phyloP scores from a whole-genome alignment of 1,284 basidiomycete genomes.

The Kalmanozyma brasiliensis region DNA sequence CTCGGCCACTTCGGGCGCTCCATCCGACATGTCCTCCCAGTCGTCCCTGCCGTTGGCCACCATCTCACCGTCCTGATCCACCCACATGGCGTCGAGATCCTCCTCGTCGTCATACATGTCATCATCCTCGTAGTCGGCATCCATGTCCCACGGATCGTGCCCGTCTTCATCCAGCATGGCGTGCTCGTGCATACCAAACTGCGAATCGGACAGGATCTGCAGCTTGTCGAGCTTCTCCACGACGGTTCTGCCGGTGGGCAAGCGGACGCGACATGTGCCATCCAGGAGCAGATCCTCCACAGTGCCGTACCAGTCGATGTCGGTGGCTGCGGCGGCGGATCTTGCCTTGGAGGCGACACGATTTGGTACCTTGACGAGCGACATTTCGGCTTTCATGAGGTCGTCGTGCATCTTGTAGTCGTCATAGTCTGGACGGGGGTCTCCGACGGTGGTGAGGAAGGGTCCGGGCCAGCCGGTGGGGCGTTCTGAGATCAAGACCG shows the following conservation, averaged over 20 bases:
- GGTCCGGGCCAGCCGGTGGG: slow-evolving; percentile 73
- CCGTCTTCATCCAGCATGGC: slow-evolving; percentile 18
- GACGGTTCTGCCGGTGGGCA: slow-evolving; percentile 65
- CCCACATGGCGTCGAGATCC: slow-evolving; percentile 34
- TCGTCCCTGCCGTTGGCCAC: slow-evolving; percentile 47
- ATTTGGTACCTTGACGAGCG: slow-evolving; percentile 5
- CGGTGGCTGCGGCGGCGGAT: slow-evolving; percentile 26
- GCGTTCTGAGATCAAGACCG: slow-evolving; percentile 77
- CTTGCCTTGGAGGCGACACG: slow-evolving; percentile 4
- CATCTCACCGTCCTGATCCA: slow-evolving; percentile 56
- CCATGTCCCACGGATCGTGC: slow-evolving; percentile 27
- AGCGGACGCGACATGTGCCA: slow-evolving; percentile 66
- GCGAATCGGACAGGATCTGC: slow-evolving; percentile 40
- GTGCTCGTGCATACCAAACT: slow-evolving; percentile 47
- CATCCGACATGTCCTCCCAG: slow-evolving; percentile 59
- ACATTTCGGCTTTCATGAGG: slow-evolving; percentile 33
- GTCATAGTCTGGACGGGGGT: slow-evolving; percentile 37
- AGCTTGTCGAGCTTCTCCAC: slow-evolving; percentile 51
- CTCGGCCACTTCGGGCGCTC: slow-evolving; percentile 32
- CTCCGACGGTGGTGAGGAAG: slow-evolving; percentile 44
- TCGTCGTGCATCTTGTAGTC: slow-evolving; percentile 31
- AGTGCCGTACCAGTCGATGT: slow-evolving; percentile 70
- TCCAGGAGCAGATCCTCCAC: slow-evolving; percentile 69
- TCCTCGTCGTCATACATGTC: slow-evolving; percentile 36
- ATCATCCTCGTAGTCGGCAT: slow-evolving; percentile 15